These are phyloP conservation scores for Aspergillus tamarii DNA, from an alignment of 2,329 filamentous ascomycete species.

Conservation along the genomic window DNA sequence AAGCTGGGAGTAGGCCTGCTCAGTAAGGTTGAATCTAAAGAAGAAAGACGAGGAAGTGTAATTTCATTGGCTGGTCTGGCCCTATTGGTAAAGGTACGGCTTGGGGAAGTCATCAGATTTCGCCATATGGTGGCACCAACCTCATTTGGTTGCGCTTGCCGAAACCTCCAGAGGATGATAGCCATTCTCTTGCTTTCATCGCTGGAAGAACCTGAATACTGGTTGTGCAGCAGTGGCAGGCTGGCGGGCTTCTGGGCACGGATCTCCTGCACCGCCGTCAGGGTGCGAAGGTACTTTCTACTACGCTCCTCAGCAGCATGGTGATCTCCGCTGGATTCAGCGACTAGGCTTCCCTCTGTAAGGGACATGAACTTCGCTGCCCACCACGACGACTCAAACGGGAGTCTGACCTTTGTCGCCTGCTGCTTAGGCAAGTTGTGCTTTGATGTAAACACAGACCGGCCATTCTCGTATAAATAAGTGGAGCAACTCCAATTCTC, in stretches of 20 bases:
- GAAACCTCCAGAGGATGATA: slow-evolving; percentile 52
- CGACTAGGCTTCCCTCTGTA: slow-evolving; percentile 42
- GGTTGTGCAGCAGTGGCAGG: slow-evolving; percentile 22
- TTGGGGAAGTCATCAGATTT: slow-evolving; percentile 44
- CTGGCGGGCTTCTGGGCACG: slow-evolving; percentile 32
- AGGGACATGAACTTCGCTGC: slow-evolving; percentile 45
- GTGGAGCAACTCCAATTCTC: slow-evolving; percentile 48
- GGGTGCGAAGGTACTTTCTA: slow-evolving; percentile 41
- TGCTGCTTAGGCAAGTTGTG: slow-evolving; percentile 37
- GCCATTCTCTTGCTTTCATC: slow-evolving; percentile 44
- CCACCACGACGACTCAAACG: slow-evolving; percentile 52
- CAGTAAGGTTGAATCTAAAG: slow-evolving; percentile 39
- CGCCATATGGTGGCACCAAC: slow-evolving; percentile 51
- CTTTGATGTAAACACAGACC: slow-evolving; percentile 32
- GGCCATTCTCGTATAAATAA: slow-evolving; percentile 44
- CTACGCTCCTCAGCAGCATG: slow-evolving; percentile 43
- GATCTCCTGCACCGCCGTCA: slow-evolving; percentile 51
- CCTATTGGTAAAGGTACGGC: slow-evolving; percentile 22
- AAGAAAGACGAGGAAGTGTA: slow-evolving; percentile 36
- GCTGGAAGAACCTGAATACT: slow-evolving; percentile 26
- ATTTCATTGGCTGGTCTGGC: slow-evolving; percentile 19
- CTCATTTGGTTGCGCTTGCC: slow-evolving; percentile 43
- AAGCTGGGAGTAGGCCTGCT: slow-evolving; percentile 34
- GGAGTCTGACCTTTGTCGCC: slow-evolving; percentile 44
- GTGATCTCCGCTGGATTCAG: slow-evolving; percentile 8